Evolutionary conservation across 1,284 basidiomycete genomes (phyloP).

Genomic region (Coriolopsis trogii): DNA sequence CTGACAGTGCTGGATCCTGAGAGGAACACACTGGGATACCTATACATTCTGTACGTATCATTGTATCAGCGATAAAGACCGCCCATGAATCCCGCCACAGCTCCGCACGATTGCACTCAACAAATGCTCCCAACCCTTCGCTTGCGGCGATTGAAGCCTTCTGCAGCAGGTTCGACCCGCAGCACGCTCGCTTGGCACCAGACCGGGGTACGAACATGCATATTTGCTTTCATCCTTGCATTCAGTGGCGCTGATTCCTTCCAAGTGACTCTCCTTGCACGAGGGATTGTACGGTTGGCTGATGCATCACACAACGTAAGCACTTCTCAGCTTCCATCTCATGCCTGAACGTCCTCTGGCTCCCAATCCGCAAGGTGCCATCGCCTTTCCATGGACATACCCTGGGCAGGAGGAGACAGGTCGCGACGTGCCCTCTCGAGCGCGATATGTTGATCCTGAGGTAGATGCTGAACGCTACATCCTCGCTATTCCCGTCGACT

Average conservation of each 20-base stretch:
- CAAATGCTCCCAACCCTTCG: constrained; percentile 31
- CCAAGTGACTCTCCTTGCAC: constrained; percentile 39
- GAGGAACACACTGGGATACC: constrained; percentile 60
- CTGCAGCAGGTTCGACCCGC: constrained; percentile 57
- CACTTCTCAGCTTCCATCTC: no score
- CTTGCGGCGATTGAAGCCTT: constrained; percentile 55
- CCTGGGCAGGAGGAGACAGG: no score
- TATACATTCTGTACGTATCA: constrained; percentile 71
- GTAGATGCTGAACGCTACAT: no score
- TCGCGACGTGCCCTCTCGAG: no score
- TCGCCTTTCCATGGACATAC: no score
- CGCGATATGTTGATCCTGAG: no score
- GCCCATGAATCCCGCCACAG: constrained; percentile 34
- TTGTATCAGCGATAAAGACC: not conserved
- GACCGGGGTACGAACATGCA: constrained; percentile 56
- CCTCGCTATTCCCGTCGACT: not conserved
- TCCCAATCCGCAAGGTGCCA: no score
- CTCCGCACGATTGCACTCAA: constrained; percentile 51
- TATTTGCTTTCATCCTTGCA: not conserved
- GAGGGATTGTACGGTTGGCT: constrained; percentile 34
- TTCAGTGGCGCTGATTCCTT: constrained; percentile 7
- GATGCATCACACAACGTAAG: constrained; percentile 30
- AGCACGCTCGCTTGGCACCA: constrained; percentile 63
- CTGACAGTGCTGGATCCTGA: constrained; percentile 55
- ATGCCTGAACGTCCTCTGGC: no score